A percentile compares a stretch with the other conserved stretches of the same genome.
Evolutionary conservation across 306 rosid genomes (phyloP).

Genomic region (peach (Prunus persica)): Prunus_persica_NCBIv2 NC_034016.1:7296001-7296500

Average conservation of each 20-base stretch:
- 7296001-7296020: constrained; percentile 28
- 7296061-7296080: constrained; percentile 92
- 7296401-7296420: too few species aligned
- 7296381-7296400: too few species aligned
- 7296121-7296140: constrained; percentile 98
- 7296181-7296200: constrained; percentile 96
- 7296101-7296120: constrained; percentile 84
- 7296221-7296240: constrained; percentile 79
- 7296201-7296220: constrained; percentile 91
- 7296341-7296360: too few species aligned
- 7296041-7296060: constrained; percentile 84
- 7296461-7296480: too few species aligned
- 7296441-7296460: too few species aligned
- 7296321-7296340: too few species aligned
- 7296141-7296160: constrained; percentile 88
- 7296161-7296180: constrained; percentile 62
- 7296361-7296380: too few species aligned
- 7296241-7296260: constrained; percentile 98
- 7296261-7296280: constrained; percentile 73
- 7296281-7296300: constrained; percentile 64
- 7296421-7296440: too few species aligned
- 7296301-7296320: neutral
- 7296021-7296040: constrained; percentile 68
- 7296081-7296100: constrained; percentile 85
- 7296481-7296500: too few species aligned